phyloP scores from a whole-genome alignment of 1,284 basidiomycete genomes.

The Pseudozyma sp. region DNA sequence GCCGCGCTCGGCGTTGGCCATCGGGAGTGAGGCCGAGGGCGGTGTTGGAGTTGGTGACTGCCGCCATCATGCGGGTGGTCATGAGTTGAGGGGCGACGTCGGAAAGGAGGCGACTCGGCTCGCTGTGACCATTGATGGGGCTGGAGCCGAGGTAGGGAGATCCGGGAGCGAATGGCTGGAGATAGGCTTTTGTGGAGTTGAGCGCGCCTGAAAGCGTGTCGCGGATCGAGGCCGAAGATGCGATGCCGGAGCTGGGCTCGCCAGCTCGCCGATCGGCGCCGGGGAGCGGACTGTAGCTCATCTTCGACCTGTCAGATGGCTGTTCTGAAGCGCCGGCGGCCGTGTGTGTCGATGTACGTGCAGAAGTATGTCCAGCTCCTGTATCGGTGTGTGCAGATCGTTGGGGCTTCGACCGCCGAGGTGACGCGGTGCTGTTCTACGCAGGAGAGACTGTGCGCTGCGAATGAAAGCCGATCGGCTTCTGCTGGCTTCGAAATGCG shows the following conservation, averaged over 20 bases:
- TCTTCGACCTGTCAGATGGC: constrained; percentile 7
- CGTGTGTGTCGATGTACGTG: too few relatives aligned
- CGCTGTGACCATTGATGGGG: constrained; percentile 28
- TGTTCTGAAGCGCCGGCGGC: neutral
- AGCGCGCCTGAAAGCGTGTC: constrained; percentile 50
- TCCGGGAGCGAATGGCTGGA: constrained; percentile 51
- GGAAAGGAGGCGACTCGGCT: constrained; percentile 59
- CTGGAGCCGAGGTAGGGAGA: constrained; percentile 42
- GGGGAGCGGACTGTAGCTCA: constrained; percentile 39
- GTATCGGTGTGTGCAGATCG: too few relatives aligned
- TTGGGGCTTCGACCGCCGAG: neutral
- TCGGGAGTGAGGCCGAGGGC: constrained; percentile 54
- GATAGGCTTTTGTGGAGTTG: constrained; percentile 55
- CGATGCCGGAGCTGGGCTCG: constrained; percentile 25
- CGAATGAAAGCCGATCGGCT: neutral
- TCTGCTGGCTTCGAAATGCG: neutral
- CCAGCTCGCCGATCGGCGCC: constrained; percentile 25
- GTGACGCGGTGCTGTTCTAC: neutral
- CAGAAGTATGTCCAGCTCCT: too few relatives aligned
- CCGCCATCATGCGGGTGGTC: constrained; percentile 64
- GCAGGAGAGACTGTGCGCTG: neutral
- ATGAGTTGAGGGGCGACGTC: constrained; percentile 68
- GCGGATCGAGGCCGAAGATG: constrained; percentile 40
- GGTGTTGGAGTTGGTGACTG: constrained; percentile 58
- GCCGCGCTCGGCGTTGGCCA: constrained; percentile 48